Evolutionary conservation across 2,329 filamentous ascomycete genomes (phyloP).

Genomic region (Helminthosporium solani): DNA sequence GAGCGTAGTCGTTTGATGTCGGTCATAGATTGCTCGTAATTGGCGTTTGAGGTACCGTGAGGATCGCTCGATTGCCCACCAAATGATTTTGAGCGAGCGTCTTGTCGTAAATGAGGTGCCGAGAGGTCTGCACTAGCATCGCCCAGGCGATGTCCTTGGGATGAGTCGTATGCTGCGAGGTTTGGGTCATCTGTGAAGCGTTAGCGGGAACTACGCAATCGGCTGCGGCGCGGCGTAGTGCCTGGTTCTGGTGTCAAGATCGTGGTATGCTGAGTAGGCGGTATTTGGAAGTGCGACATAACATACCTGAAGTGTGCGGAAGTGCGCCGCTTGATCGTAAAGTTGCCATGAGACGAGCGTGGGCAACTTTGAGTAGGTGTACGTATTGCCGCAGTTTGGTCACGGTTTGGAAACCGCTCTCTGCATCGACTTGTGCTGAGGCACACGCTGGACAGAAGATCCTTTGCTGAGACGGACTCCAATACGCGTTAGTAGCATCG

Average conservation of each 20-base stretch:
- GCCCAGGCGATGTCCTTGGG: constrained; percentile 61
- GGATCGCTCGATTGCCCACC: constrained; percentile 61
- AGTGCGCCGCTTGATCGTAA: constrained; percentile 80
- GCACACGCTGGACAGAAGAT: constrained; percentile 72
- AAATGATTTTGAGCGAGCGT: constrained; percentile 73
- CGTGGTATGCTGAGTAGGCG: constrained; percentile 23
- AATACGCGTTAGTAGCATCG: constrained; percentile 67
- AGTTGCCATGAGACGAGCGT: constrained; percentile 85
- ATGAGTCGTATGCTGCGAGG: constrained; percentile 65
- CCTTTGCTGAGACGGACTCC: constrained; percentile 66
- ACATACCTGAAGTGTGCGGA: constrained; percentile 66
- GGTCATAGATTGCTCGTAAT: constrained; percentile 92
- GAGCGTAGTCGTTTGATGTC: constrained; percentile 91
- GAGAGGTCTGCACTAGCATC: constrained; percentile 50
- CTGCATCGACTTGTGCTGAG: constrained; percentile 56
- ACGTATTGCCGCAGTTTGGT: constrained; percentile 92
- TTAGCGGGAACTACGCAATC: constrained; percentile 33
- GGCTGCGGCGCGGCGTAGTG: constrained; percentile 31
- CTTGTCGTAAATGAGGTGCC: constrained; percentile 59
- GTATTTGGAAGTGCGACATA: constrained; percentile 5
- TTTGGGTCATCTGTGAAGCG: constrained; percentile 64
- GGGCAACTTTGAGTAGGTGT: constrained; percentile 85
- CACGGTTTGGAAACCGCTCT: constrained; percentile 69
- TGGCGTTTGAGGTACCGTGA: constrained; percentile 58
- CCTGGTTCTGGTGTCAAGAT: constrained; percentile 35